Evolutionary conservation across 1,284 basidiomycete genomes (phyloP).

Genomic region (Cryptococcus deneoformans): DNA sequence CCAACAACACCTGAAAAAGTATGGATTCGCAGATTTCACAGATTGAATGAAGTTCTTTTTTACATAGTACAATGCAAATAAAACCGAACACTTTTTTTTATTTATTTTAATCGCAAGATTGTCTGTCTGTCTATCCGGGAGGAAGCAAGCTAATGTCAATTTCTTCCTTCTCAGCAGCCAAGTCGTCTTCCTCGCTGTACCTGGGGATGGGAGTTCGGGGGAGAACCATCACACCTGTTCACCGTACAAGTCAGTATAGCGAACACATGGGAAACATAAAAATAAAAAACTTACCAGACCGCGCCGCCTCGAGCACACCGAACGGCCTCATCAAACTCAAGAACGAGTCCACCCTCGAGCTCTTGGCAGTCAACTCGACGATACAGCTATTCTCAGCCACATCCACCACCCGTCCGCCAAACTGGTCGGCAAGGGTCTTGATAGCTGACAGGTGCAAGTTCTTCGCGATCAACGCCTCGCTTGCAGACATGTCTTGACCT

Average conservation of each 20-base stretch:
- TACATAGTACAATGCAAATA: too few relatives aligned
- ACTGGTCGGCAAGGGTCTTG: constrained; percentile 79
- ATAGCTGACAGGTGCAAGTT: constrained; percentile 87
- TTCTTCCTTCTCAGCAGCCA: constrained; percentile 54
- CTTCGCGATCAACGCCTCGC: constrained; percentile 82
- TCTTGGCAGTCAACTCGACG: constrained; percentile 93
- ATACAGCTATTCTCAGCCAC: constrained; percentile 92
- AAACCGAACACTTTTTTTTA: too few relatives aligned
- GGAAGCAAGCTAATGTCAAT: constrained; percentile 86
- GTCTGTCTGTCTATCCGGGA: constrained; percentile 63
- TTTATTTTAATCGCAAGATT: too few relatives aligned
- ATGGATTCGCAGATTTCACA: too few relatives aligned
- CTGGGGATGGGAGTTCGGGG: constrained; percentile 81
- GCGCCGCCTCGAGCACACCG: constrained; percentile 88
- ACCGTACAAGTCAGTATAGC: neutral
- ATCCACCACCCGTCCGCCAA: constrained; percentile 91
- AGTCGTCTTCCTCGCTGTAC: constrained; percentile 62
- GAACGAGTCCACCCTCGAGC: constrained; percentile 87
- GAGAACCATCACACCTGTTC: constrained; percentile 88
- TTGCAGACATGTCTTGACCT: constrained; percentile 45
- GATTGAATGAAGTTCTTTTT: too few relatives aligned
- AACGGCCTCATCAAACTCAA: constrained; percentile 89
- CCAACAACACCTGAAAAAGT: too few relatives aligned
- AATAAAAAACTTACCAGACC: constrained; percentile 65
- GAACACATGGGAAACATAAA: neutral